Base-by-base conservation (phyloP, 768 basidiomycete species). In the Dioszegia hungarica region DNA sequence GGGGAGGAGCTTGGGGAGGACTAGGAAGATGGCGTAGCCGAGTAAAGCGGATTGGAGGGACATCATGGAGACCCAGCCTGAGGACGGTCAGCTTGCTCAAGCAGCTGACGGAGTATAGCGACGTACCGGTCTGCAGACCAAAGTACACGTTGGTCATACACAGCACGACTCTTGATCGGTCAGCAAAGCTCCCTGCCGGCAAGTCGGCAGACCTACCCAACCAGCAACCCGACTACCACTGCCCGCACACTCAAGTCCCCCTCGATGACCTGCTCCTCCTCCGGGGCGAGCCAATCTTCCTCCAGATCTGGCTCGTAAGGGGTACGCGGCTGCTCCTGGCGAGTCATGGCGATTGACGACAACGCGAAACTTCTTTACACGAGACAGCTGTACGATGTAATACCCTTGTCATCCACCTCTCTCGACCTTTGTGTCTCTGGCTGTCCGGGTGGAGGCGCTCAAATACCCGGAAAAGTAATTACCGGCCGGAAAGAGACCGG, bases 41-140 rank as follows among this genome's bases (percentile, higher is more conserved):
- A 98, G 86, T 33, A 98, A 81, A 11, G 93, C 89, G 0, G 91
- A 93, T 70, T 97, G 92, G 25, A 94, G 82, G 9, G 91, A 91
- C 91, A 93, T 94, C 90, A 73, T 74, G 12, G 67, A 68, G 22
- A 67, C 68, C 64, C 70, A 66, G 19, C 66, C 66, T 51, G 34
- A 29, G 10, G n/a, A n/a, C 10, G 19, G 19, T 49, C n/a, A 49
- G 47, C 20, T n/a, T n/a, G n/a, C n/a, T n/a, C n/a, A n/a, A n/a
- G n/a, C n/a, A n/a, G n/a, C n/a, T n/a, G 19, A 60, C 46, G 88
- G 89, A 90, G 90, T n/a, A n/a, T n/a, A 90, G 84, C 68, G 87
- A 90, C 49, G 14, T 51, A 51, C 49, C 49, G n/a, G 68, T 66
- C 37, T 72, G 70, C n/a, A 72, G 56, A 0, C 70, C 72, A 34